phyloP scores from a whole-genome alignment of 208 protist genomes.

The Tritrichomonas foetus region DNA sequence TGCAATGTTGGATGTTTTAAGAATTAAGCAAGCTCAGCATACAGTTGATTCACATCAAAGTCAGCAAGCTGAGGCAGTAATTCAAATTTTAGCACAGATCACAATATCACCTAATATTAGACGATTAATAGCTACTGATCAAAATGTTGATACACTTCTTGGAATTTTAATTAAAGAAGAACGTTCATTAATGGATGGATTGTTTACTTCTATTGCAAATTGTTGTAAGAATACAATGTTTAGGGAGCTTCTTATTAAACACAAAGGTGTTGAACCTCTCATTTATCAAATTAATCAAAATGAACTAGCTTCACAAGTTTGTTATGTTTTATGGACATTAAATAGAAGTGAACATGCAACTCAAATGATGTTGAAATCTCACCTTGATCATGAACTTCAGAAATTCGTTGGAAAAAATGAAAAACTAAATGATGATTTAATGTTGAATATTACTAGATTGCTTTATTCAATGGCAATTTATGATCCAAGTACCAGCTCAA shows the following conservation, averaged over 20 bases:
- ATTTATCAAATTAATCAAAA: slow-evolving; percentile 11
- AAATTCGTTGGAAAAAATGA: neutral
- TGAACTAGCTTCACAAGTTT: neutral
- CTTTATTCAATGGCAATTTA: neutral
- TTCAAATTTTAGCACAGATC: neutral
- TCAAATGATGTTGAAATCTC: neutral
- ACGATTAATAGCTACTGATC: neutral
- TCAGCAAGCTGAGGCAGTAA: neutral
- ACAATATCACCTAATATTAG: neutral
- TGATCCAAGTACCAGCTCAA: neutral
- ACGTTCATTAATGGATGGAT: neutral
- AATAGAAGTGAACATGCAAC: neutral
- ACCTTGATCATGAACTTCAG: neutral
- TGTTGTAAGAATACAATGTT: slow-evolving; percentile 18
- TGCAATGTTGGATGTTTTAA: neutral
- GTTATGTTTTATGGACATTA: neutral
- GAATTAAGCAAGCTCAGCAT: neutral
- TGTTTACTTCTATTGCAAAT: slow-evolving; percentile 20
- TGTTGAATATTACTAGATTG: slow-evolving; percentile 13
- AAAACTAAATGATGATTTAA: neutral
- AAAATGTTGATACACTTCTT: neutral
- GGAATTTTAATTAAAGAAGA: neutral
- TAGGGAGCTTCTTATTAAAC: neutral
- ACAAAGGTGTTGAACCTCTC: neutral
- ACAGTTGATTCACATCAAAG: neutral